Percentiles rank a stretch among this genome's conserved stretches.
phyloP scores from a whole-genome alignment of 176 grass and related monocot genomes.

The Cenchrus americanus region DNA sequence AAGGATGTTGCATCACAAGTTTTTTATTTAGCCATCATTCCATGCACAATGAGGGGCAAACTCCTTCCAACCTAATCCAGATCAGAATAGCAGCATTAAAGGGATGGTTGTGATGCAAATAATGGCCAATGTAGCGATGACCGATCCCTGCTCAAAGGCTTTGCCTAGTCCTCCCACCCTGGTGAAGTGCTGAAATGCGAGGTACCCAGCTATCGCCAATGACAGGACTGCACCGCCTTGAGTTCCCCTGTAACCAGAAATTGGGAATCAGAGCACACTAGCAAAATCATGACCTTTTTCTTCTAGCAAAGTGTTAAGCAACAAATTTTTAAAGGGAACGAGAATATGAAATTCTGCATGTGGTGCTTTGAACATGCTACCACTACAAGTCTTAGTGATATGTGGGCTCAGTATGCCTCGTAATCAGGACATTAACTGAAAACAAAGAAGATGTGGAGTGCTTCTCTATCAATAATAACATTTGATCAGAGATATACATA shows the following conservation, averaged over 20 bases:
- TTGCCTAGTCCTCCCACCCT: constrained; percentile 59
- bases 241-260: constrained; percentile 60
- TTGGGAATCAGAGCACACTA: neutral
- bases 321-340: neutral
- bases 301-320: neutral
- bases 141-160: constrained; percentile 74
- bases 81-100: constrained; percentile 69
- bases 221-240: constrained; percentile 79
- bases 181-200: constrained; percentile 92
- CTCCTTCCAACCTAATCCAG: neutral
- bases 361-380: neutral
- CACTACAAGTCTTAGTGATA: neutral
- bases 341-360: neutral
- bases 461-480: neutral
- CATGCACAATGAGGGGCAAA: neutral
- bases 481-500: neutral
- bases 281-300: neutral
- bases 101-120: constrained; percentile 52
- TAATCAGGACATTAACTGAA: constrained; percentile 5
- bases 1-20: constrained; percentile 19
- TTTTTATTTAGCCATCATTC: constrained; percentile 27
- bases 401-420: neutral
- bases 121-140: constrained; percentile 80
- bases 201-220: constrained; percentile 66
- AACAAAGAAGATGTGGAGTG: neutral